These are phyloP conservation scores for Fragaria vesca DNA, from an alignment of 306 rosid species.

Conservation along the genomic window DNA sequence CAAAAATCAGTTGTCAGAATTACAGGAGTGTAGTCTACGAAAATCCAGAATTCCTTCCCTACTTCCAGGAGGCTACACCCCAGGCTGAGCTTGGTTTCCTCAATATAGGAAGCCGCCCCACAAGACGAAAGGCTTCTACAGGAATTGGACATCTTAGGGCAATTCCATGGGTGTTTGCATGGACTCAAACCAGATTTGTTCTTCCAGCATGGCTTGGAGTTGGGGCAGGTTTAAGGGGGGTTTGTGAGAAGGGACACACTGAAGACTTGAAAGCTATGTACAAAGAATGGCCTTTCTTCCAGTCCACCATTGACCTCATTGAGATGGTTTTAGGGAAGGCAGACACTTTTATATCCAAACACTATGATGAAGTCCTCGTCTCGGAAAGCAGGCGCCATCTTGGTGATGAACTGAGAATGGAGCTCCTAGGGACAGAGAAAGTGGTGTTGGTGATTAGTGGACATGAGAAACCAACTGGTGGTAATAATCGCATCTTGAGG, in stretches of 20 bases:
- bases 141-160: conserved; percentile 95
- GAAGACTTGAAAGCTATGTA: conserved; percentile 83
- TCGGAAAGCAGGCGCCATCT: conserved; percentile 60
- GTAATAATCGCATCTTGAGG: conserved; percentile 77
- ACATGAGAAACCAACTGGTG: conserved; percentile 69
- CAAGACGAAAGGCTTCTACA: conserved; percentile 65
- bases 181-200: conserved; percentile 95
- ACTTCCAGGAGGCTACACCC: conserved; percentile 94
- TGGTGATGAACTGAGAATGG: conserved; percentile 59
- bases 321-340: conserved; percentile 97
- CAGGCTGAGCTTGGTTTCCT: conserved; percentile 97
- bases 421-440: conserved; percentile 65
- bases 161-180: conserved; percentile 94
- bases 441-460: conserved; percentile 70
- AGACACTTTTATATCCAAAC: conserved; percentile 80
- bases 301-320: conserved; percentile 78
- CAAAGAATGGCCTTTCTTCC: conserved; percentile 94
- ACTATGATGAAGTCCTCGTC: conserved; percentile 92
- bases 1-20: conserved; percentile 69
- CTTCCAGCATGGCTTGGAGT: conserved; percentile 99
- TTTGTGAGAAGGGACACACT: conserved; percentile 73
- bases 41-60: conserved; percentile 79
- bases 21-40: conserved; percentile 78
- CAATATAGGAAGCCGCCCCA: conserved; percentile 93
- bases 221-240: conserved; percentile 82